A percentile compares a stretch with the other conserved stretches of the same genome.
Conservation (phyloP, 495 filamentous ascomycete species). For the Ascobolus immersus region DNA sequence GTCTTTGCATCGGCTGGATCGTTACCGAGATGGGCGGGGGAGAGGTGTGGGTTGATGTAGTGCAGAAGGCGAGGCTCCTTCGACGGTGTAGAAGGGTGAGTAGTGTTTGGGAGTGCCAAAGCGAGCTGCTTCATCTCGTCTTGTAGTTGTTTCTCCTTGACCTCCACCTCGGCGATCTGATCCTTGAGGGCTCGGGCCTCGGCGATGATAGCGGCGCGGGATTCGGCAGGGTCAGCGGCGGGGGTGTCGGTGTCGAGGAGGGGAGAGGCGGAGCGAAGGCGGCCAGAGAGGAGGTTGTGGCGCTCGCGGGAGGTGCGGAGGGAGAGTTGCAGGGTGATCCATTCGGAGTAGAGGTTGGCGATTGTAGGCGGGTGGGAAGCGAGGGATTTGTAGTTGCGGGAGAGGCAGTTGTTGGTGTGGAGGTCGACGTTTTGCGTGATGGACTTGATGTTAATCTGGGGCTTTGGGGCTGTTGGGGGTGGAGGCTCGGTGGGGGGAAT, state of each 20-base stretch:
- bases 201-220: conserved; percentile 26
- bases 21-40: conserved; percentile 24
- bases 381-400: conserved; percentile 56
- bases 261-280: conserved; percentile 22
- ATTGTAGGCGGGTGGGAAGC: conserved; percentile 42
- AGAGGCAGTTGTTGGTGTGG: conserved; percentile 55
- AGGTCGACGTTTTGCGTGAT: conserved; percentile 60
- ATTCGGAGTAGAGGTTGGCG: conserved; percentile 38
- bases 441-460: conserved; percentile 56
- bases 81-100: conserved; percentile 51
- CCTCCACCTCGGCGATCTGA: conserved; percentile 31
- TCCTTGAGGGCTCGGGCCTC: conserved; percentile 48
- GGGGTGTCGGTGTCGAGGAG: conserved; percentile 17
- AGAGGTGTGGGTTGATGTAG: conserved; percentile 53
- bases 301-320: conserved; percentile 30
- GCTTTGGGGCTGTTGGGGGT: conserved; percentile 55
- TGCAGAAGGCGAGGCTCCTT: conserved; percentile 28
- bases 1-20: conserved; percentile 20
- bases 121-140: conserved; percentile 51
- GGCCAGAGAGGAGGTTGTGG: conserved; percentile 28
- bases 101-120: conserved; percentile 63
- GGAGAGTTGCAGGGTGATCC: conserved; percentile 28
- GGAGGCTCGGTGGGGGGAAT: background rate
- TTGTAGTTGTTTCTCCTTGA: conserved; percentile 30
- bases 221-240: conserved; percentile 12